A percentile compares a stretch with the other conserved stretches of the same genome.
Conservation (phyloP, 169 alveolate genomes). For the Theileria orientalis region DNA sequence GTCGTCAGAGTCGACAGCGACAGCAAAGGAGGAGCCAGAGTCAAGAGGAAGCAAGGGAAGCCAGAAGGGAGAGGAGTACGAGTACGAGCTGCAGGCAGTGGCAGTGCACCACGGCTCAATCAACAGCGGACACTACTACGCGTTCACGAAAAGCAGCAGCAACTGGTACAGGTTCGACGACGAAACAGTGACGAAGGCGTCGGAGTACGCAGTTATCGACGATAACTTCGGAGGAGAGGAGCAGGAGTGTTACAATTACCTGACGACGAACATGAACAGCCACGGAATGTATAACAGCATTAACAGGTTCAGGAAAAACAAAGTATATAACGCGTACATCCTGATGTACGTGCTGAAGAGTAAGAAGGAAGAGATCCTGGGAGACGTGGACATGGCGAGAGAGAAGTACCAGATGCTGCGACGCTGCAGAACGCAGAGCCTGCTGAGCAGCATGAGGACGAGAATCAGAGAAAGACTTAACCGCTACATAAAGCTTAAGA, state of each 20-base stretch:
- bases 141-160: constrained; percentile 81
- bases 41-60: not conserved
- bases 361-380: constrained; percentile 77
- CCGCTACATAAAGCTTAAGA: constrained; percentile 68
- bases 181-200: constrained; percentile 84
- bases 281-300: not conserved
- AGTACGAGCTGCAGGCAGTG: constrained; percentile 88
- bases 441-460: constrained; percentile 60
- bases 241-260: constrained; percentile 76
- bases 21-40: constrained; percentile 35
- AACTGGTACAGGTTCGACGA: constrained; percentile 93
- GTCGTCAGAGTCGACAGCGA: no score
- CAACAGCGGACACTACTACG: constrained; percentile 94
- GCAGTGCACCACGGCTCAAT: constrained; percentile 95
- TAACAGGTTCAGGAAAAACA: constrained; percentile 62
- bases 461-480: constrained; percentile 71
- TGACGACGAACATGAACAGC: constrained; percentile 54
- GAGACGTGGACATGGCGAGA: constrained; percentile 78
- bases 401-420: constrained; percentile 75
- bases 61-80: constrained; percentile 13
- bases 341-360: constrained; percentile 89
- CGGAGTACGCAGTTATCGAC: constrained; percentile 83
- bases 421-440: constrained; percentile 71
- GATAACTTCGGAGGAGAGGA: constrained; percentile 90
- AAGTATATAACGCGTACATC: constrained; percentile 89